These are phyloP conservation scores for Coemansia sp. DNA, from an alignment of 192 early-diverging fungal species.

Conservation along the genomic window DNA sequence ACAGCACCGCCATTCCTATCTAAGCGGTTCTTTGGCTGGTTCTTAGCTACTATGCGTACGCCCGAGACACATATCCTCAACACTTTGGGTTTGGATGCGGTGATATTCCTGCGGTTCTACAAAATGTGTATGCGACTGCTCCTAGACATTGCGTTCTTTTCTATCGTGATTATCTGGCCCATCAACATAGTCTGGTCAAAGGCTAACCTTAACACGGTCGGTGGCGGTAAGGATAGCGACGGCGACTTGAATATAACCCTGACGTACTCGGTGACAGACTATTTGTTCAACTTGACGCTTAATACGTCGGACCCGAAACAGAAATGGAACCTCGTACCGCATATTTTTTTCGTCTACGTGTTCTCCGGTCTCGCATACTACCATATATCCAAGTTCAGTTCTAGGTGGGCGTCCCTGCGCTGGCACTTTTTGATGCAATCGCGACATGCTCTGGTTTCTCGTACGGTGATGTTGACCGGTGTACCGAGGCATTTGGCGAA, in stretches of 20 bases:
- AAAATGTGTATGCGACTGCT: conserved; percentile 55
- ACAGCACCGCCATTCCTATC: conserved; percentile 49
- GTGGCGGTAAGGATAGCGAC: conserved; percentile 1
- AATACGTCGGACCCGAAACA: conserved; percentile 38
- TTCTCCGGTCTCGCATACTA: conserved; percentile 57
- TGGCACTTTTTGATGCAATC: conserved; percentile 60
- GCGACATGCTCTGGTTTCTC: conserved; percentile 53
- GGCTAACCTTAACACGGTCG: conserved; percentile 29
- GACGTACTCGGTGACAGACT: conserved; percentile 47
- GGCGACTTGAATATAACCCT: conserved; percentile 17
- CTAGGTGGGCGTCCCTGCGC: conserved; percentile 54
- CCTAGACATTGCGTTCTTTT: conserved; percentile 45
- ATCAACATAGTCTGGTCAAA: conserved; percentile 56
- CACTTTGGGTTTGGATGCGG: conserved; percentile 55
- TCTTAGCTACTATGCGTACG: conserved; percentile 49
- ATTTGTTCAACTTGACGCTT: conserved; percentile 55
- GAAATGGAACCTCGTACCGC: conserved; percentile 49
- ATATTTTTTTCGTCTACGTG: conserved; percentile 54
- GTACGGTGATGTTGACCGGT: conserved; percentile 72
- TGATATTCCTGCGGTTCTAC: conserved; percentile 58
- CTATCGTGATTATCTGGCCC: conserved; percentile 49
- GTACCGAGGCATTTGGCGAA: conserved; percentile 60
- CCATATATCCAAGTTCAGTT: conserved; percentile 54
- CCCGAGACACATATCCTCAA: conserved; percentile 57
- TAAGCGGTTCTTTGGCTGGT: conserved; percentile 52